Evolutionary conservation across 2,329 filamentous ascomycete species (phyloP).

Genomic region (Fusarium sulawesiense): DNA sequence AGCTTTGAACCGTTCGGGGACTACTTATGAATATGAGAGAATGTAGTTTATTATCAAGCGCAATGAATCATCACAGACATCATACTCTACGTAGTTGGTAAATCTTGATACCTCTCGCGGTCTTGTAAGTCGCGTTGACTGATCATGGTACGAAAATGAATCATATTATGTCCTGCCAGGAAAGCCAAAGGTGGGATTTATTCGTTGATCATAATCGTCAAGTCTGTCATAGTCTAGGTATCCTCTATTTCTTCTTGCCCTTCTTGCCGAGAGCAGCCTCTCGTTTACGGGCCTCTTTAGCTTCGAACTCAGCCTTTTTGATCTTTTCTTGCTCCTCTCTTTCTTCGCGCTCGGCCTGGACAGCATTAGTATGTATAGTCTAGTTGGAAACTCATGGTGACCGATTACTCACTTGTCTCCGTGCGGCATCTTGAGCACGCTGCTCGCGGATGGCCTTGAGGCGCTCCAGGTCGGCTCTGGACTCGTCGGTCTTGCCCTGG

Average conservation of each 20-base stretch:
- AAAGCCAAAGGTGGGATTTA: not conserved
- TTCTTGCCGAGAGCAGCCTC: conserved; percentile 63
- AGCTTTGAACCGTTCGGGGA: not conserved
- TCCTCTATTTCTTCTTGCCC: conserved; percentile 58
- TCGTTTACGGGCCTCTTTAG: conserved; percentile 64
- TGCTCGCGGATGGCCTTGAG: conserved; percentile 85
- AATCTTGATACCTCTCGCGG: not conserved
- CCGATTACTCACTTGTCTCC: conserved; percentile 73
- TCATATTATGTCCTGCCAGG: not conserved
- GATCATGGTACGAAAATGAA: not conserved
- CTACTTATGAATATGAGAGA: not conserved
- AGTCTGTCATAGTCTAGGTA: not conserved
- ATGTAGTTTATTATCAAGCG: not conserved
- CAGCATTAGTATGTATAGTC: conserved; percentile 35
- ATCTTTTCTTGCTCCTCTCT: conserved; percentile 62
- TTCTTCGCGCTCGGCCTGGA: conserved; percentile 69
- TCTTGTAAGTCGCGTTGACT: not conserved
- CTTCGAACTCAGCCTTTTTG: conserved; percentile 63
- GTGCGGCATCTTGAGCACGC: conserved; percentile 82
- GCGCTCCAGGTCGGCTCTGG: conserved; percentile 87
- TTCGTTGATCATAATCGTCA: conserved; percentile 7
- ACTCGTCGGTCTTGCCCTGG: conserved; percentile 96
- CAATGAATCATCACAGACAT: not conserved
- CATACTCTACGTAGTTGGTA: no score
- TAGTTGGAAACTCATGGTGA: no score